A percentile compares a stretch with the other conserved stretches of the same genome.
Conservation (phyloP, 495 filamentous ascomycete genomes). For the Penicillium desertorum region DNA sequence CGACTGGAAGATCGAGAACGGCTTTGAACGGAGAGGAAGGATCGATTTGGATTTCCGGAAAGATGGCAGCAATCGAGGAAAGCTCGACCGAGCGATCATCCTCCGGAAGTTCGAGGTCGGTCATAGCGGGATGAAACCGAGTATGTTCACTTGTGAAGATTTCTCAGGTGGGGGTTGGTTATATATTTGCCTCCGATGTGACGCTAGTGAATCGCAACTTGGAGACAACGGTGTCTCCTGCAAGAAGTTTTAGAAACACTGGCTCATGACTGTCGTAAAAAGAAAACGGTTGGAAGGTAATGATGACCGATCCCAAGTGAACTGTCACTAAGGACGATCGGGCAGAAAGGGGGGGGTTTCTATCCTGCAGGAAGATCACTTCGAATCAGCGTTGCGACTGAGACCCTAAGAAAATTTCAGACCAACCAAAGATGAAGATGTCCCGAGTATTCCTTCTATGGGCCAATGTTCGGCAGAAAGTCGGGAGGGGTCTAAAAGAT, state of each 20-base stretch:
- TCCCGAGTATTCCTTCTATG: conserved; percentile 17
- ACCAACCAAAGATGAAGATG: conserved; percentile 18
- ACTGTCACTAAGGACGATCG: conserved; percentile 17
- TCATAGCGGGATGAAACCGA: conserved; percentile 23
- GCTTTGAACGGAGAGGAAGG: conserved; percentile 58
- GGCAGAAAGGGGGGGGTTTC: conserved; percentile 18
- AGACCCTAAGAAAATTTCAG: not conserved
- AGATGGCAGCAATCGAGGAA: conserved; percentile 82
- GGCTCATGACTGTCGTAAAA: conserved; percentile 1
- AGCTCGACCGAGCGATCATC: conserved; percentile 80
- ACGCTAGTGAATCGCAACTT: not conserved
- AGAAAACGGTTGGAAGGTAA: not conserved
- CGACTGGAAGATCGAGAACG: conserved; percentile 69
- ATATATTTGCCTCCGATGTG: not conserved
- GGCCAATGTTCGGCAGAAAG: conserved; percentile 15
- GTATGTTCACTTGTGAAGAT: not conserved
- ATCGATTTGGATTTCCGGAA: conserved; percentile 73
- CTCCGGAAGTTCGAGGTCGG: conserved; percentile 36
- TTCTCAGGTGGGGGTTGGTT: not conserved
- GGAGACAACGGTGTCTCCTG: conserved; percentile 4
- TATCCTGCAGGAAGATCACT: conserved; percentile 15
- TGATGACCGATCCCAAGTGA: conserved; percentile 5
- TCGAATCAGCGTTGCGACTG: conserved; percentile 15
- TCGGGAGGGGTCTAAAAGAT: conserved; percentile 31
- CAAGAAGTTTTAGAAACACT: not conserved